phyloP scores from a whole-genome alignment of 1,284 basidiomycete genomes.

The Ceratorhiza oryzae-sativae region DNA sequence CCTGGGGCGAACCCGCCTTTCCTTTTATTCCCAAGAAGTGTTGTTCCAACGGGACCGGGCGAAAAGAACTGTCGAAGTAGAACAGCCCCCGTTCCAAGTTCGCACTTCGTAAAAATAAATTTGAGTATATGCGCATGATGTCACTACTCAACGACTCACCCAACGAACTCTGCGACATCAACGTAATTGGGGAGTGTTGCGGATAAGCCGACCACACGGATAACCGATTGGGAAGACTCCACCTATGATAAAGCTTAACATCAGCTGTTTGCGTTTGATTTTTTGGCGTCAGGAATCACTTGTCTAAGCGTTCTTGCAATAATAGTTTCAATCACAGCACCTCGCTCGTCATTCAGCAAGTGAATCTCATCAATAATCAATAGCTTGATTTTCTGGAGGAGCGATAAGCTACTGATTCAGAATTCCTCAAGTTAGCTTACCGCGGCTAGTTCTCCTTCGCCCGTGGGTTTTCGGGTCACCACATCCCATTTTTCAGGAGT shows the following conservation, averaged over 20 bases:
- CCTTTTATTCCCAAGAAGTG: constrained; percentile 97
- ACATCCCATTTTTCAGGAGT: constrained; percentile 99
- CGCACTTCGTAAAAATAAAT: constrained; percentile 65
- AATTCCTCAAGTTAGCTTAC: constrained; percentile 57
- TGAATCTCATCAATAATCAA: constrained; percentile 99
- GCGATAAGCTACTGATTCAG: background rate
- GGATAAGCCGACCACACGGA: constrained; percentile 91
- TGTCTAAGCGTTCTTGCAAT: constrained; percentile 95
- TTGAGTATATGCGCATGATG: constrained; percentile 2
- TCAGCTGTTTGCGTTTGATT: background rate
- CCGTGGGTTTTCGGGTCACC: constrained; percentile 95
- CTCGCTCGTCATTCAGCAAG: constrained; percentile 96
- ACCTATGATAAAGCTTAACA: constrained; percentile 61
- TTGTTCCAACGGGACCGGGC: constrained; percentile 96
- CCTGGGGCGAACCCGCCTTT: constrained; percentile 78
- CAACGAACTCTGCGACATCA: constrained; percentile 95
- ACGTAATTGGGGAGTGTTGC: constrained; percentile 98
- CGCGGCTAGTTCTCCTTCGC: constrained; percentile 93
- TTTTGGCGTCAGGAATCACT: constrained; percentile 54
- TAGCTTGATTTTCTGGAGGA: constrained; percentile 81
- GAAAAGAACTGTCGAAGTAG: constrained; percentile 98
- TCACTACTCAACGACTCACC: constrained; percentile 57
- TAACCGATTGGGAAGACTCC: constrained; percentile 95
- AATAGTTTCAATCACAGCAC: constrained; percentile 98
- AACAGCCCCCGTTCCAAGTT: constrained; percentile 77